Conservation (phyloP, 192 early-diverging fungal species). For the Coemansia sp. region DNA sequence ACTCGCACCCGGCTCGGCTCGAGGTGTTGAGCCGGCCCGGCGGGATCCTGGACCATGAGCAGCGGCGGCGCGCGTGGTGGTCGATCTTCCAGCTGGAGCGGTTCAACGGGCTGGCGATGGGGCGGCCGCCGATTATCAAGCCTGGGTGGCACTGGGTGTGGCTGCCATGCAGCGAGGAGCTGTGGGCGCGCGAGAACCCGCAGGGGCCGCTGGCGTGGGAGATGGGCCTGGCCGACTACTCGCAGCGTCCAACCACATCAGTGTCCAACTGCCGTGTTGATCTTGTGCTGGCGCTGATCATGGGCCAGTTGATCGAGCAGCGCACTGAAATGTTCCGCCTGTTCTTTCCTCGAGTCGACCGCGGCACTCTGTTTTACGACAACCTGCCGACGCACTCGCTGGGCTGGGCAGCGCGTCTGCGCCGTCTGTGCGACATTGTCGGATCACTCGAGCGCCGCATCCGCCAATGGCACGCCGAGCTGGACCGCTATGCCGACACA, state of each 20-base stretch:
- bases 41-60: constrained; percentile 48
- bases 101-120: constrained; percentile 54
- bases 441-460: constrained; percentile 35
- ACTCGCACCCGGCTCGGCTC: constrained; percentile 37
- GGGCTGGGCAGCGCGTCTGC: constrained; percentile 26
- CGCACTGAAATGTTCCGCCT: constrained; percentile 49
- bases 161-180: constrained; percentile 47
- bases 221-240: constrained; percentile 37
- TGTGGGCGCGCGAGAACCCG: constrained; percentile 43
- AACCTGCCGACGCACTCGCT: constrained; percentile 50
- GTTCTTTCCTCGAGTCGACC: constrained; percentile 52
- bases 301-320: constrained; percentile 52
- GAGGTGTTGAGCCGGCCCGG: constrained; percentile 46
- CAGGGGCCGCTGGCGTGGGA: constrained; percentile 42
- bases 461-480: constrained; percentile 45
- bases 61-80: constrained; percentile 50
- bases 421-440: constrained; percentile 20
- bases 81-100: constrained; percentile 49
- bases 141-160: constrained; percentile 57
- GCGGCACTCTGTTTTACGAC: constrained; percentile 51
- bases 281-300: constrained; percentile 40
- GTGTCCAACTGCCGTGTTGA: constrained; percentile 48
- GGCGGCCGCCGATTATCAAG: constrained; percentile 51
- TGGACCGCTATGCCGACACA: constrained; percentile 41
- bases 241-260: constrained; percentile 17